Conservation (phyloP, 257 asterid genomes). For the Gentiana straminea region DNA sequence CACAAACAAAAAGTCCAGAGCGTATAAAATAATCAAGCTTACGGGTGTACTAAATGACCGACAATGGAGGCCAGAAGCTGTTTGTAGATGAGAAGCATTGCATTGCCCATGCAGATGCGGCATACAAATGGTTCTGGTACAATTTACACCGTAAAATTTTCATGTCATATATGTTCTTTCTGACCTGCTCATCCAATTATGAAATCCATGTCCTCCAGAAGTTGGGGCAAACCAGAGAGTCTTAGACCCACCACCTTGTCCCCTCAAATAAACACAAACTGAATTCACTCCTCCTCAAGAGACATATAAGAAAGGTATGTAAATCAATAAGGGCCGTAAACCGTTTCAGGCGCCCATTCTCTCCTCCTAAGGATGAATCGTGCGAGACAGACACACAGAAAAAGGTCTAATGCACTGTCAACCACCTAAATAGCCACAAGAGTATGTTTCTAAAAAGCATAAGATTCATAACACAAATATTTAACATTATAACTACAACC, state of each 20-base stretch:
- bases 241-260: too few relatives aligned
- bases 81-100: too few relatives aligned
- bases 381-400: conserved; percentile 12
- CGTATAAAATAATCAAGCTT: not conserved
- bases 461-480: conserved; percentile 24
- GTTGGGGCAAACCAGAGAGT: not conserved
- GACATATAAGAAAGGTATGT: too few relatives aligned
- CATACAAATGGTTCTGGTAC: not conserved
- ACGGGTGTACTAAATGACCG: not conserved
- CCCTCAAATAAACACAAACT: not conserved
- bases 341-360: not conserved
- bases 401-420: conserved; percentile 14
- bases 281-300: too few relatives aligned
- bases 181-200: not conserved
- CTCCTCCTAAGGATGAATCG: conserved; percentile 12
- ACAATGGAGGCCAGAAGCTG: not conserved
- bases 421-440: conserved; percentile 28
- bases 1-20: not conserved
- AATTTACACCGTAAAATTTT: not conserved
- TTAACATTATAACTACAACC: conserved; percentile 20
- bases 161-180: not conserved
- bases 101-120: not conserved
- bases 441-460: conserved; percentile 21
- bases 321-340: too few relatives aligned
- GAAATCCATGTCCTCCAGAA: not conserved